Conservation (phyloP, 129 eudicot species). For the Chrysanthemum lavandulifolium region DNA sequence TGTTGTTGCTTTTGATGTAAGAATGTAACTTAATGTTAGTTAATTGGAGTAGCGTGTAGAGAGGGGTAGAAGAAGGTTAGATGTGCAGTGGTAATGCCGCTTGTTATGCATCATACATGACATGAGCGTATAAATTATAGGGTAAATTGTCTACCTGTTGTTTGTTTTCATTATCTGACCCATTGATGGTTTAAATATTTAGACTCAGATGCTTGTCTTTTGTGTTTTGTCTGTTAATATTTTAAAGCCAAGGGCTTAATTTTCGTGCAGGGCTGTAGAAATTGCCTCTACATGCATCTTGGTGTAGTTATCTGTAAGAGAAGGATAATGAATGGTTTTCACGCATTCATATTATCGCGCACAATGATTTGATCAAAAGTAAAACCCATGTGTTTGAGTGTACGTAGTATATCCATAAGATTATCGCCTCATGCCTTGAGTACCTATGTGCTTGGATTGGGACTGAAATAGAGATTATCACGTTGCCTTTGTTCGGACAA, state of each 20-base stretch:
- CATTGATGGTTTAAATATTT: constrained; percentile 30
- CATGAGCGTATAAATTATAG: constrained; percentile 31
- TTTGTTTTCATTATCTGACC: constrained; percentile 20
- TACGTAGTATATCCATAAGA: too few species aligned
- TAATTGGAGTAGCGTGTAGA: constrained; percentile 12
- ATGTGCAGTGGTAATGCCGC: constrained; percentile 34
- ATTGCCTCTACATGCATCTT: too few species aligned
- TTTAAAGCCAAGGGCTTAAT: neutral
- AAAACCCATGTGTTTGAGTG: too few species aligned
- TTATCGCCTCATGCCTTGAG: too few species aligned
- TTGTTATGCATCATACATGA: constrained; percentile 24
- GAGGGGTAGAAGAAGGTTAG: constrained; percentile 22
- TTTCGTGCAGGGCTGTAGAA: neutral
- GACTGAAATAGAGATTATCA: too few species aligned
- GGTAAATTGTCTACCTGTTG: constrained; percentile 20
- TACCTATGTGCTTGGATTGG: too few species aligned
- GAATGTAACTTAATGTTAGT: constrained; percentile 32
- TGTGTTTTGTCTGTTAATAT: neutral
- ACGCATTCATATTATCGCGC: too few species aligned
- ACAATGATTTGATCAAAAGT: too few species aligned
- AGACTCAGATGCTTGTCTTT: constrained; percentile 17
- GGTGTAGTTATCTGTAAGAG: too few species aligned
- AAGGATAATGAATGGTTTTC: too few species aligned
- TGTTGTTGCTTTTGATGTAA: constrained; percentile 32
- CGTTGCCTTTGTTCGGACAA: too few species aligned